phyloP scores from a whole-genome alignment of 2,329 filamentous ascomycete species.

The Exophiala sideris region DNA sequence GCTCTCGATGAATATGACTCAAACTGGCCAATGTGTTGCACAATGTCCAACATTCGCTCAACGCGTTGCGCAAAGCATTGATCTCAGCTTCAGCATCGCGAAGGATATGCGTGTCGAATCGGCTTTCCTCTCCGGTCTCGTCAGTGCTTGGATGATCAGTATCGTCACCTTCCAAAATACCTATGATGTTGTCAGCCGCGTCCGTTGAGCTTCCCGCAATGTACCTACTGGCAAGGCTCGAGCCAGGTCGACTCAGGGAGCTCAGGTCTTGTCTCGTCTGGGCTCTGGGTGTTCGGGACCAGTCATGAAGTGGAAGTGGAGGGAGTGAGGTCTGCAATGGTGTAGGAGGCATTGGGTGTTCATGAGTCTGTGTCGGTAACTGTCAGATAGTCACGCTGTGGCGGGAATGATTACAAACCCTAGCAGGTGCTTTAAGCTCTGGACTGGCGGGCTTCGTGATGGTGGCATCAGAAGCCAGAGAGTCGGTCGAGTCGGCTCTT shows the following conservation, averaged over 20 bases:
- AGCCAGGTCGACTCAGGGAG: conserved; percentile 31
- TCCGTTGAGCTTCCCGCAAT: conserved; percentile 52
- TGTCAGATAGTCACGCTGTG: background rate
- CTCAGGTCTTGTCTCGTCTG: conserved; percentile 31
- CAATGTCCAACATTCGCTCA: conserved; percentile 88
- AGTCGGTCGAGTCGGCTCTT: conserved; percentile 17
- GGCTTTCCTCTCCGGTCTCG: conserved; percentile 22
- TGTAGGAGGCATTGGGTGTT: conserved; percentile 24
- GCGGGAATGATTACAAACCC: conserved; percentile 1
- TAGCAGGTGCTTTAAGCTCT: conserved; percentile 7
- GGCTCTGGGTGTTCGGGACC: conserved; percentile 28
- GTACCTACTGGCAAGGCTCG: conserved; percentile 34
- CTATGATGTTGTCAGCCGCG: conserved; percentile 14
- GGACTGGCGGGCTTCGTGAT: conserved; percentile 9
- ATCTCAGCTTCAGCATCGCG: conserved; percentile 55
- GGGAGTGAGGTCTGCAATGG: conserved; percentile 26
- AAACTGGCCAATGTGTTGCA: conserved; percentile 86
- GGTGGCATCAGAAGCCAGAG: conserved; percentile 21
- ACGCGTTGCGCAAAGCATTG: conserved; percentile 67
- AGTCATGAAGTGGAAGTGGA: conserved; percentile 24
- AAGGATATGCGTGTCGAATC: conserved; percentile 30
- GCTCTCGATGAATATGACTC: conserved; percentile 76
- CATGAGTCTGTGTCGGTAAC: conserved; percentile 10
- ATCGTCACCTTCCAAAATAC: conserved; percentile 34
- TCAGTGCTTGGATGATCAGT: conserved; percentile 29